Evolutionary conservation across 306 rosid species (phyloP).

Genomic region (Acacia crassicarpa): DNA sequence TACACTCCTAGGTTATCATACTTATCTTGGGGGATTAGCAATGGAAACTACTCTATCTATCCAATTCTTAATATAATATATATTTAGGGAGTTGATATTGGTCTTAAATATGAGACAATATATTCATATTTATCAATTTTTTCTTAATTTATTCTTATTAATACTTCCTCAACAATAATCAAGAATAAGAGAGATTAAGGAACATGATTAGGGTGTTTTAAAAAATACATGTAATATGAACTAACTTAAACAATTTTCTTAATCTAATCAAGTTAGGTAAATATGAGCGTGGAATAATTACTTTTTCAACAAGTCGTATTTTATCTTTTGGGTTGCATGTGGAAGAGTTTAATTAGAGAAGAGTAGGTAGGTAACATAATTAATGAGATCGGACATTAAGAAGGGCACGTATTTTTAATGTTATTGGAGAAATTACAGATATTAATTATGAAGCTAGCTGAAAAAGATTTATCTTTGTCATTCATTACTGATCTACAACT

Average conservation of each 20-base stretch:
- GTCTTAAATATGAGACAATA: too few species aligned
- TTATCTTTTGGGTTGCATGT: not conserved
- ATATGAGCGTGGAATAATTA: too few species aligned
- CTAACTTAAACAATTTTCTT: too few species aligned
- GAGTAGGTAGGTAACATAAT: not conserved
- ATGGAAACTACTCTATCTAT: not conserved
- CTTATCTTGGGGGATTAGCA: not conserved
- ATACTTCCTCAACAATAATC: too few species aligned
- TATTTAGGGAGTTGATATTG: too few species aligned
- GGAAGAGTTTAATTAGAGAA: not conserved
- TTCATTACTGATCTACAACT: not conserved
- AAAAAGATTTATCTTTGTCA: not conserved
- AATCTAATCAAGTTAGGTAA: too few species aligned
- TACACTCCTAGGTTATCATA: not conserved
- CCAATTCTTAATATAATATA: accelerated
- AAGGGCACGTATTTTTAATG: not conserved
- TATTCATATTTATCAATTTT: too few species aligned
- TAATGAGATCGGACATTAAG: not conserved
- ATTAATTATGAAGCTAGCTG: not conserved
- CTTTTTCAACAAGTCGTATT: not conserved
- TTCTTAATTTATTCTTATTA: too few species aligned
- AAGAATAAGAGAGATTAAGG: too few species aligned
- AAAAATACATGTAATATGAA: too few species aligned
- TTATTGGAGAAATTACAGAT: too few species aligned
- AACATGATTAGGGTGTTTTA: too few species aligned